These are phyloP conservation scores for Monosporozyma unispora DNA, from an alignment of 805 yeast species.

Conservation along the genomic window DNA sequence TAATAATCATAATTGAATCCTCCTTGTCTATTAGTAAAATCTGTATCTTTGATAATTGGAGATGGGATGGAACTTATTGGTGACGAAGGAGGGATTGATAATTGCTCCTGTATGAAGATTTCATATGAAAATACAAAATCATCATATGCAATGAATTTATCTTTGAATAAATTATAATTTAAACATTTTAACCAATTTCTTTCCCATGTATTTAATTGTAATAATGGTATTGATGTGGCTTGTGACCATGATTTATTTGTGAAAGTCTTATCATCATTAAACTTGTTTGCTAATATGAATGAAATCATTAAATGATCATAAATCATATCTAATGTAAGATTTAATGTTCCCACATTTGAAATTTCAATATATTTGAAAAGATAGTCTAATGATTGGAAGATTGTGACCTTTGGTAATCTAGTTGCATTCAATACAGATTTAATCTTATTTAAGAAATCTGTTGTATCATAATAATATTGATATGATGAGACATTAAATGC, in stretches of 20 bases:
- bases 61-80: slow-evolving; percentile 3
- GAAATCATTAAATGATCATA: slow-evolving; percentile 56
- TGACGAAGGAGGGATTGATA: background rate
- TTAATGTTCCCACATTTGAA: slow-evolving; percentile 27
- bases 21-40: slow-evolving; percentile 1
- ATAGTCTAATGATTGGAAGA: slow-evolving; percentile 71
- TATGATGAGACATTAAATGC: slow-evolving; percentile 34
- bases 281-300: slow-evolving; percentile 80
- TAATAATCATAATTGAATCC: slow-evolving; percentile 17
- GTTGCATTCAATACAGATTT: slow-evolving; percentile 74
- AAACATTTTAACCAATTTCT: slow-evolving; percentile 55
- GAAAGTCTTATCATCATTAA: slow-evolving; percentile 93
- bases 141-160: slow-evolving; percentile 20
- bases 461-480: background rate
- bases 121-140: slow-evolving; percentile 21
- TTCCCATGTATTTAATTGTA: slow-evolving; percentile 57
- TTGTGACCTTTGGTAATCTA: slow-evolving; percentile 74
- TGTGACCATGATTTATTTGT: slow-evolving; percentile 93
- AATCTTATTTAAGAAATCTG: slow-evolving; percentile 46
- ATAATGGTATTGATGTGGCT: slow-evolving; percentile 74
- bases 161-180: slow-evolving; percentile 49
- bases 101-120: slow-evolving; percentile 13
- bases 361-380: slow-evolving; percentile 52
- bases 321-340: slow-evolving; percentile 32
- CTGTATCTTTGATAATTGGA: slow-evolving; percentile 4